Evolutionary conservation across 176 grass and related monocot genomes (phyloP).

Genomic region (Thalia dealbata): DNA sequence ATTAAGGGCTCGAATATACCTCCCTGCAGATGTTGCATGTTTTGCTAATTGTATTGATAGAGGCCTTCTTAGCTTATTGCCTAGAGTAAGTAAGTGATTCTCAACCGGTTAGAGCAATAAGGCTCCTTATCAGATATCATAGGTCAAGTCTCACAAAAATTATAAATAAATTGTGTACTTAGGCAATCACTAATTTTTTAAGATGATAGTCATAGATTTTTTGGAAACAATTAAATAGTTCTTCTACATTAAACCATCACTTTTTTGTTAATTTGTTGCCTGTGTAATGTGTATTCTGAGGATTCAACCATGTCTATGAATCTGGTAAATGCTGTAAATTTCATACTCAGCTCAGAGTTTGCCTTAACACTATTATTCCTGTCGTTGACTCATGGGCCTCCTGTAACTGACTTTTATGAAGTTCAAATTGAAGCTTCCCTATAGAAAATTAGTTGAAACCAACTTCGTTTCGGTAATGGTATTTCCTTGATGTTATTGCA

Average conservation of each 20-base stretch:
- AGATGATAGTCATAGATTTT: too few species aligned
- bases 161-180: too few species aligned
- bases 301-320: neutral
- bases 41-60: neutral
- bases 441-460: neutral
- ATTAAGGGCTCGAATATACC: neutral
- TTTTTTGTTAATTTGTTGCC: neutral
- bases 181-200: too few species aligned
- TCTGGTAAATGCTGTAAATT: neutral
- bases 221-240: neutral
- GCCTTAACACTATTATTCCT: neutral
- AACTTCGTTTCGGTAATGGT: conserved; percentile 11
- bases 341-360: neutral
- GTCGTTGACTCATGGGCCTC: neutral
- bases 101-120: too few species aligned
- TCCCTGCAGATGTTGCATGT: neutral
- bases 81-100: too few species aligned
- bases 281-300: neutral
- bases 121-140: too few species aligned
- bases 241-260: neutral
- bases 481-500: conserved; percentile 4
- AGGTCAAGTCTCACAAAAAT: too few species aligned
- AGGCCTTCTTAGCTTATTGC: neutral
- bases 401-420: neutral
- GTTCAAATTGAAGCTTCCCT: neutral